A percentile compares a stretch with the other conserved stretches of the same genome.
Evolutionary conservation across 345 rosid species (phyloP).

Genomic region (Brassica nigra): DNA sequence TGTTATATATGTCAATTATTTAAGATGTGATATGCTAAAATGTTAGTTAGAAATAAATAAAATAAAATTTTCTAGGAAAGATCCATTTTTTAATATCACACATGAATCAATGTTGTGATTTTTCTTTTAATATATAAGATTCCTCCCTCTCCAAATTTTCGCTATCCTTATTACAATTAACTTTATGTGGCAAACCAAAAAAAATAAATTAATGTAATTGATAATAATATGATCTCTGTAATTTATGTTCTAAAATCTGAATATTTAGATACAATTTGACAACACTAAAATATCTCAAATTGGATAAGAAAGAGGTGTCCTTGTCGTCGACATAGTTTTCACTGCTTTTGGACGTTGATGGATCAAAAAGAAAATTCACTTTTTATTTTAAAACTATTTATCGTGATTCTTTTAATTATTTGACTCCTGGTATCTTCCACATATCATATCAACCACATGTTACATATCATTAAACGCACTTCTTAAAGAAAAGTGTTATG

Average conservation of each 20-base stretch:
- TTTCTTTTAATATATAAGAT: neutral
- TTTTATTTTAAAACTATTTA: constrained; percentile 13
- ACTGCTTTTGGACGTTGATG: constrained; percentile 30
- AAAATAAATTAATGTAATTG: neutral
- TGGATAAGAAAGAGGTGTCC: constrained; percentile 25
- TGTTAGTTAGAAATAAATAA: no score
- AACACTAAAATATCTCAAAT: constrained; percentile 4
- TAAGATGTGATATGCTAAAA: no score
- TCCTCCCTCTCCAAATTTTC: neutral
- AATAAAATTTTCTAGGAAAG: no score
- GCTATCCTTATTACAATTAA: no score
- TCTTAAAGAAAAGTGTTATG: constrained; percentile 14
- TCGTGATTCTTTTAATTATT: constrained; percentile 18
- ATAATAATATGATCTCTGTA: neutral
- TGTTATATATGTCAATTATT: no score
- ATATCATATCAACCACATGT: constrained; percentile 28
- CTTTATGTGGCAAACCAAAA: neutral
- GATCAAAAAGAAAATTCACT: constrained; percentile 2
- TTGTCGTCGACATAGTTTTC: constrained; percentile 22
- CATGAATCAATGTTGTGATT: no score
- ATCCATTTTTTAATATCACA: no score
- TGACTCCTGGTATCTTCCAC: constrained; percentile 11
- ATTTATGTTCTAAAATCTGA: neutral
- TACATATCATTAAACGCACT: constrained; percentile 16
- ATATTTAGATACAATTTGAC: neutral